These are phyloP conservation scores for Chytriomyces confervae DNA, from an alignment of 192 early-diverging fungal species.

Conservation along the genomic window DNA sequence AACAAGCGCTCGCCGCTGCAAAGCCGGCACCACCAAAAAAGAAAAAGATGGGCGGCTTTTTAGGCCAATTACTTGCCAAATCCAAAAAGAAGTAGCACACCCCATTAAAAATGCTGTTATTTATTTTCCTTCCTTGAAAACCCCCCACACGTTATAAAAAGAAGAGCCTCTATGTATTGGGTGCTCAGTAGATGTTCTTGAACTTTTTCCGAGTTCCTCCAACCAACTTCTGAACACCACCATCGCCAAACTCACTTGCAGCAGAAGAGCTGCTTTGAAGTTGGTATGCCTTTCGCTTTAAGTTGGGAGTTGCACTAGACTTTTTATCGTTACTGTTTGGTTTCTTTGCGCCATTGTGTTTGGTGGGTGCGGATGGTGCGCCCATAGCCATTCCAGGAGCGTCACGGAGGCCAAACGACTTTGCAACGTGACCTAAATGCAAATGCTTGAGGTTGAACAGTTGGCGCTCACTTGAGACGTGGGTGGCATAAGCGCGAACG, in stretches of 20 bases:
- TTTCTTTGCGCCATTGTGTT: conserved; percentile 9
- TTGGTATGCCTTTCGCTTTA: conserved; percentile 41
- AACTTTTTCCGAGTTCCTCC: conserved; percentile 33
- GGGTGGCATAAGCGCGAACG: conserved; percentile 94
- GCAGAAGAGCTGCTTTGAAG: conserved; percentile 28
- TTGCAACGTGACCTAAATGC: conserved; percentile 96
- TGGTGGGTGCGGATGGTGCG: not conserved
- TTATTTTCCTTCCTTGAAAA: not conserved
- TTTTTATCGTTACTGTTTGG: conserved; percentile 29
- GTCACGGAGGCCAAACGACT: conserved; percentile 93
- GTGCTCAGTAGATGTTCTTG: not conserved
- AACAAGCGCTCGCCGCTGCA: not conserved
- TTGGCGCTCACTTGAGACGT: conserved; percentile 78
- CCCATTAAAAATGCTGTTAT: not conserved
- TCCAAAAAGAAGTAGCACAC: not conserved
- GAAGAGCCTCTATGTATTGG: not conserved
- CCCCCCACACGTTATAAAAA: not conserved
- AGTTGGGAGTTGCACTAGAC: conserved; percentile 22
- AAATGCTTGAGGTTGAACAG: conserved; percentile 95
- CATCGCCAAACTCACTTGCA: conserved; percentile 52
- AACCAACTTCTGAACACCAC: conserved; percentile 34
- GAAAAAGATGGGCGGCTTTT: not conserved
- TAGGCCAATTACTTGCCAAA: too few species aligned
- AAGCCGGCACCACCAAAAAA: conserved; percentile 24
- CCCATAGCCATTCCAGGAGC: conserved; percentile 63